A percentile compares a stretch with the other conserved stretches of the same genome.
phyloP scores from a whole-genome alignment of 306 rosid genomes.

The Hippophae rhamnoides region DNA sequence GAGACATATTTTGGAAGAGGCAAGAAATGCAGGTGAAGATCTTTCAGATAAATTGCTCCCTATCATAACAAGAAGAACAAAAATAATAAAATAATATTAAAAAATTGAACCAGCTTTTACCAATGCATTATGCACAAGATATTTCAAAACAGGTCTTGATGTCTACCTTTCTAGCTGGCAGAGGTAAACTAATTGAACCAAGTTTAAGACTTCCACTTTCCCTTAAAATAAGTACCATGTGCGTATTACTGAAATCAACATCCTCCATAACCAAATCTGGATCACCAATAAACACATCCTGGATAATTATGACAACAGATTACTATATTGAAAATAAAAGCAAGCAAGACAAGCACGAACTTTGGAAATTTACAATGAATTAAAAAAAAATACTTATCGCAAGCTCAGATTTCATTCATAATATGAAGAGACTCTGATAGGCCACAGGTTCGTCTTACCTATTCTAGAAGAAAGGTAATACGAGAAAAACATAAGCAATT shows the following conservation, averaged over 20 bases:
- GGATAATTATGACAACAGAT: slow-evolving; percentile 20
- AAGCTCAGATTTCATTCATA: not conserved
- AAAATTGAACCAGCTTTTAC: slow-evolving; percentile 8
- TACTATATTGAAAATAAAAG: slow-evolving; percentile 7
- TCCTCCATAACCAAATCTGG: slow-evolving; percentile 49
- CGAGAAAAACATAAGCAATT: no score
- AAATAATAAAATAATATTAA: slow-evolving; percentile 7
- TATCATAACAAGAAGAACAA: slow-evolving; percentile 28
- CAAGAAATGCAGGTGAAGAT: slow-evolving; percentile 47
- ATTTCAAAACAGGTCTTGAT: slow-evolving; percentile 10
- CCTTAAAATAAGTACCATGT: slow-evolving; percentile 58
- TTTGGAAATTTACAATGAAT: not conserved
- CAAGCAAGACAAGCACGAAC: not conserved
- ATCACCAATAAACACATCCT: slow-evolving; percentile 54
- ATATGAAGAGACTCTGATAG: not conserved
- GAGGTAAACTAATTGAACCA: slow-evolving; percentile 65
- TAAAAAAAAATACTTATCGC: not conserved
- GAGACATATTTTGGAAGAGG: slow-evolving; percentile 75
- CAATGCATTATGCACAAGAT: slow-evolving; percentile 16
- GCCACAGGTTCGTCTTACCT: no score
- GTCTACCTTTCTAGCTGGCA: slow-evolving; percentile 59
- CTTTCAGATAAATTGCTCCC: slow-evolving; percentile 50
- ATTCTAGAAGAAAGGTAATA: no score
- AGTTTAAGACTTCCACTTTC: slow-evolving; percentile 53
- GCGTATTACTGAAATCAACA: slow-evolving; percentile 67